Evolutionary conservation across 345 rosid species (phyloP).

Genomic region (Gossypium bickii): DNA sequence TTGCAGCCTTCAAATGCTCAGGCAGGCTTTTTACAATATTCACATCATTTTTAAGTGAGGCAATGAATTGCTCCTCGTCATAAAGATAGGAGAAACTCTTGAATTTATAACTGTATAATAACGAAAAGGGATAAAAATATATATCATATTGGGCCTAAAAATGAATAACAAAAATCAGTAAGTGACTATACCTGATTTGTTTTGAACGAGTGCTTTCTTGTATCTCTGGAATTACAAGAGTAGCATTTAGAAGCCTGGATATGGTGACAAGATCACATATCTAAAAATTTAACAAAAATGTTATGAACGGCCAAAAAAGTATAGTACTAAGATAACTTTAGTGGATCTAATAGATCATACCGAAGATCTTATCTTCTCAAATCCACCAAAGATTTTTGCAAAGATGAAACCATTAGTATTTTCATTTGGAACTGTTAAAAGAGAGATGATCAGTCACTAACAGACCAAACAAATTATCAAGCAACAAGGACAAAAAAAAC

Average conservation of each 20-base stretch:
- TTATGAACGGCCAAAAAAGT: slow-evolving; percentile 31
- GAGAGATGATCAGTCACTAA: not conserved
- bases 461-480: slow-evolving; percentile 10
- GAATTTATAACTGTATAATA: slow-evolving; percentile 60
- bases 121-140: slow-evolving; percentile 17
- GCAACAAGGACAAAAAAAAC: slow-evolving; percentile 4
- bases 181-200: slow-evolving; percentile 68
- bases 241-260: slow-evolving; percentile 99
- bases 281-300: slow-evolving; percentile 70
- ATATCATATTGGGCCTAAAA: slow-evolving; percentile 7
- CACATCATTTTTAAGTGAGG: slow-evolving; percentile 80
- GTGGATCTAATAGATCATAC: slow-evolving; percentile 43
- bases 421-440: slow-evolving; percentile 31
- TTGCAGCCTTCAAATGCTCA: slow-evolving; percentile 66
- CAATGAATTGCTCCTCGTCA: slow-evolving; percentile 90
- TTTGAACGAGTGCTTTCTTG: slow-evolving; percentile 86
- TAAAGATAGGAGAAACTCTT: slow-evolving; percentile 94
- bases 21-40: slow-evolving; percentile 67
- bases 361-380: slow-evolving; percentile 82
- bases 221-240: slow-evolving; percentile 98
- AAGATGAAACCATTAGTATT: slow-evolving; percentile 68
- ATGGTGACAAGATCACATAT: slow-evolving; percentile 99
- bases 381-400: slow-evolving; percentile 92
- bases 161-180: slow-evolving; percentile 12
- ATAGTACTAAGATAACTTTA: not conserved